These are phyloP conservation scores for Xanthoconium separans DNA, from an alignment of 1,284 basidiomycete species.

Conservation along the genomic window DNA sequence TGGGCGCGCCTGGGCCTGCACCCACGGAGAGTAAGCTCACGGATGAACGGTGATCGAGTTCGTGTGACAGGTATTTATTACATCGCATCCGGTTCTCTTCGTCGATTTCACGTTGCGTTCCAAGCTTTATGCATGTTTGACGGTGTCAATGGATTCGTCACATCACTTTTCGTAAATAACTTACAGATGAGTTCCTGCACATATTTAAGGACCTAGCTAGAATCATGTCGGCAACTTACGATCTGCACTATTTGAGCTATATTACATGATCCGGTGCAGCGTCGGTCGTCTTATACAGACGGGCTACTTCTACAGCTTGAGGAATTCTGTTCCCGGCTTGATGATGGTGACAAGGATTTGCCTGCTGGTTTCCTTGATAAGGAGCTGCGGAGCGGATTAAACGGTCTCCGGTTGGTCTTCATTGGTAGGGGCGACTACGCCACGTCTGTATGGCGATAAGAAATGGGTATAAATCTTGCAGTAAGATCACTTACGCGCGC, in stretches of 20 bases:
- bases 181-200: background rate
- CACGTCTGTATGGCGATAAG: too few relatives aligned
- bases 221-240: too few relatives aligned
- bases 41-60: conserved; percentile 29
- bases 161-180: background rate
- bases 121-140: background rate
- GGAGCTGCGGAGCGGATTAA: background rate
- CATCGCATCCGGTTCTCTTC: background rate
- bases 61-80: background rate
- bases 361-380: background rate
- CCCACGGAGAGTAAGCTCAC: conserved; percentile 42
- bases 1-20: conserved; percentile 34
- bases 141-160: background rate
- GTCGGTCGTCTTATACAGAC: too few relatives aligned
- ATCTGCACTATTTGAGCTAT: background rate
- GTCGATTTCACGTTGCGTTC: background rate
- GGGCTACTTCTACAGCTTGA: background rate
- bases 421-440: too few relatives aligned
- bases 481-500: too few relatives aligned
- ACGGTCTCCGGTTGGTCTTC: too few relatives aligned
- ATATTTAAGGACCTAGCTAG: too few relatives aligned
- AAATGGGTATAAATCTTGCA: too few relatives aligned
- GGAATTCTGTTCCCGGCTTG: background rate
- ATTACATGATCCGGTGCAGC: background rate
- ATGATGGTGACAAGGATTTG: background rate